Conservation (phyloP, 495 filamentous ascomycete species). For the Aspergillus leporis region DNA sequence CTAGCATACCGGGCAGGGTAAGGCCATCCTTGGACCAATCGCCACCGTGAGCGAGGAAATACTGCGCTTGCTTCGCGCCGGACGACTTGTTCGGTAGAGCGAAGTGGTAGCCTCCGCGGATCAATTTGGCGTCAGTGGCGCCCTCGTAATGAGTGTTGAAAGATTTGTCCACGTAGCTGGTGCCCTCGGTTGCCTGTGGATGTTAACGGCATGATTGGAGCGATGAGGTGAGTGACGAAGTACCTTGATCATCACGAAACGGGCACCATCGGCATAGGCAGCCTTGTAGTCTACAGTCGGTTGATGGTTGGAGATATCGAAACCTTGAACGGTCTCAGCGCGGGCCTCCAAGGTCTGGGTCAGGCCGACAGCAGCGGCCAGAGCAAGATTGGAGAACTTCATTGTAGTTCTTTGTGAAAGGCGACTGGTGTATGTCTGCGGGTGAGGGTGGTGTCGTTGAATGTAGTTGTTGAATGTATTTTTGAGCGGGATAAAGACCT, state of each 20-base stretch:
- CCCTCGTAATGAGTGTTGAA: slow-evolving; percentile 55
- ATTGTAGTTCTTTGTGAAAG: not conserved
- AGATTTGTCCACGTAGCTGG: slow-evolving; percentile 46
- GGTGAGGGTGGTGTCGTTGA: no score
- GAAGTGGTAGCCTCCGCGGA: slow-evolving; percentile 63
- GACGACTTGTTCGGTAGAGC: slow-evolving; percentile 48
- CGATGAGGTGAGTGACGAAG: not conserved
- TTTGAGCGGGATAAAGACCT: not conserved
- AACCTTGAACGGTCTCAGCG: slow-evolving; percentile 55
- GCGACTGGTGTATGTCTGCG: not conserved
- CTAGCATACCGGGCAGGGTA: slow-evolving; percentile 64
- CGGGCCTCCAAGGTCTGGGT: slow-evolving; percentile 33
- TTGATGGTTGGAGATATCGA: slow-evolving; percentile 67
- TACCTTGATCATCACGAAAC: slow-evolving; percentile 71
- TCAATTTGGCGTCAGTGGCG: slow-evolving; percentile 54
- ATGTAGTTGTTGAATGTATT: not conserved
- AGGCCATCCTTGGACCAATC: slow-evolving; percentile 59
- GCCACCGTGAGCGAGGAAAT: slow-evolving; percentile 57
- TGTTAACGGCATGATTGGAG: not conserved
- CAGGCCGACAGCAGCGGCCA: slow-evolving; percentile 17
- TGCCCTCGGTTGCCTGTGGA: slow-evolving; percentile 56
- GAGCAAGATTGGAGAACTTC: slow-evolving; percentile 3
- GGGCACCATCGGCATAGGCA: slow-evolving; percentile 58
- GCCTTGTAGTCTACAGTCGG: slow-evolving; percentile 54
- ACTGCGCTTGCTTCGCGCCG: slow-evolving; percentile 51